Conservation (phyloP, 2,329 filamentous ascomycete species). For the Tetracladium maxilliforme region DNA sequence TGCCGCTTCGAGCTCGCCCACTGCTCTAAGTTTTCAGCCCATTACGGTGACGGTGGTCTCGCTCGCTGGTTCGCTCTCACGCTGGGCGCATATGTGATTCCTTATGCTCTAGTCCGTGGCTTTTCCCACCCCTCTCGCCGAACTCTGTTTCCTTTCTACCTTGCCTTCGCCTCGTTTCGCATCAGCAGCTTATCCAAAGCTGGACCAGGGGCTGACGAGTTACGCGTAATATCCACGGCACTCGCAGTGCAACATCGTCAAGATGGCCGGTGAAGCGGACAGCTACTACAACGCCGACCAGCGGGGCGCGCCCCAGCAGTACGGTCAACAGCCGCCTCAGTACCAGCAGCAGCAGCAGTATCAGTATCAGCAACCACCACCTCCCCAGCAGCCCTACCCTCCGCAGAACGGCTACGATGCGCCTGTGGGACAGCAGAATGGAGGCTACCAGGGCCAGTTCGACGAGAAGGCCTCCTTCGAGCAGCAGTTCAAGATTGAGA, state of each 20-base stretch:
- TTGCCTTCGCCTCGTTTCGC: not conserved
- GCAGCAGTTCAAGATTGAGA: slow-evolving; percentile 67
- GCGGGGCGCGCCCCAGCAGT: slow-evolving; percentile 5
- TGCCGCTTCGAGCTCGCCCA: slow-evolving; percentile 1
- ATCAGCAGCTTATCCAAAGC: not conserved
- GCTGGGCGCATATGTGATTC: not conserved
- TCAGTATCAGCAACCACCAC: slow-evolving; percentile 5
- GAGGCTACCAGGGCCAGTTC: not conserved
- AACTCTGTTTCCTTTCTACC: not conserved
- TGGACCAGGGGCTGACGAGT: too few relatives aligned
- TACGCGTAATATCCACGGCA: too few relatives aligned
- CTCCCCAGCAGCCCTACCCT: too few relatives aligned
- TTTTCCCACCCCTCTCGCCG: not conserved
- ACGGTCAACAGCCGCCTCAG: slow-evolving; percentile 9
- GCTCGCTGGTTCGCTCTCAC: slow-evolving; percentile 1
- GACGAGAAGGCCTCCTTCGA: slow-evolving; percentile 38
- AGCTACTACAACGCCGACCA: slow-evolving; percentile 9
- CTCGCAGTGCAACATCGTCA: slow-evolving; percentile 6
- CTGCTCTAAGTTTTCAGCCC: slow-evolving; percentile 1
- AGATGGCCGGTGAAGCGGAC: slow-evolving; percentile 10
- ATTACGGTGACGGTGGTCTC: slow-evolving; percentile 1
- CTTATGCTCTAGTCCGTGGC: not conserved
- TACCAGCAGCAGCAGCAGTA: slow-evolving; percentile 11
- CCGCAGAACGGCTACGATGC: not conserved
- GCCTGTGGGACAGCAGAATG: not conserved